phyloP scores from a whole-genome alignment of 139 green algal genomes.

The Marvania coccoides region DNA sequence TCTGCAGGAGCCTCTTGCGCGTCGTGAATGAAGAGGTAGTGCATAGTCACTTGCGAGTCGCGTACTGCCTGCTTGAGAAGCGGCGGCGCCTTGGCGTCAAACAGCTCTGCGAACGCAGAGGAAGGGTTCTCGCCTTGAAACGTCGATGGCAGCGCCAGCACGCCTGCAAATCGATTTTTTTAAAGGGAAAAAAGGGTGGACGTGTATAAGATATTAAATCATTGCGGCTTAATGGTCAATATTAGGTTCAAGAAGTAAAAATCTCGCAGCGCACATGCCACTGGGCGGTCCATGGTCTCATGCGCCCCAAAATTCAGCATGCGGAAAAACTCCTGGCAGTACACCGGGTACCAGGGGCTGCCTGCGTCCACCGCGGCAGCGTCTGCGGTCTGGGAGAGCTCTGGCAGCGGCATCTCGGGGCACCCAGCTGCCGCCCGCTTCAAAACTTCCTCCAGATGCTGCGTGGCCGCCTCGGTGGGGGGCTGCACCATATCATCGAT shows the following conservation, averaged over 20 bases:
- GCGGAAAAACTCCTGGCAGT: conserved; percentile 65
- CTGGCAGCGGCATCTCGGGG: background rate
- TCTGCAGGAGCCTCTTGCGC: conserved; percentile 4
- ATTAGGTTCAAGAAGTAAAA: too few relatives aligned
- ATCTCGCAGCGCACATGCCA: conserved; percentile 53
- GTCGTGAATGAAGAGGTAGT: conserved; percentile 69
- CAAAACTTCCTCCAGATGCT: conserved; percentile 51
- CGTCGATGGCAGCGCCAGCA: conserved; percentile 46
- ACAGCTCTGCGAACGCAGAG: conserved; percentile 40
- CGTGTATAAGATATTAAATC: too few relatives aligned
- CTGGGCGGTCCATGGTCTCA: conserved; percentile 78
- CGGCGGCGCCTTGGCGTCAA: conserved; percentile 12
- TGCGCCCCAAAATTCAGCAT: conserved; percentile 75
- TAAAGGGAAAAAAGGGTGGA: too few relatives aligned
- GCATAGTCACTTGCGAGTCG: conserved; percentile 43
- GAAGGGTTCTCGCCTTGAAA: conserved; percentile 32
- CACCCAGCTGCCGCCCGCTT: background rate
- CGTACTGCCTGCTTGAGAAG: conserved; percentile 45
- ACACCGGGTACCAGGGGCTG: conserved; percentile 72
- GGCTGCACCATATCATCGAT: conserved; percentile 54
- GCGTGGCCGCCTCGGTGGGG: conserved; percentile 52
- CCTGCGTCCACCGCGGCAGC: conserved; percentile 1
- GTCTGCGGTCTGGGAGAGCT: background rate
- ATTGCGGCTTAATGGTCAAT: too few relatives aligned
- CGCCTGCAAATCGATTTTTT: too few relatives aligned